Evolutionary conservation across 352 stramenopile species (phyloP), one percentile per base, ranked within the genome.

Genomic region (Phytopythium sindhum): DNA sequence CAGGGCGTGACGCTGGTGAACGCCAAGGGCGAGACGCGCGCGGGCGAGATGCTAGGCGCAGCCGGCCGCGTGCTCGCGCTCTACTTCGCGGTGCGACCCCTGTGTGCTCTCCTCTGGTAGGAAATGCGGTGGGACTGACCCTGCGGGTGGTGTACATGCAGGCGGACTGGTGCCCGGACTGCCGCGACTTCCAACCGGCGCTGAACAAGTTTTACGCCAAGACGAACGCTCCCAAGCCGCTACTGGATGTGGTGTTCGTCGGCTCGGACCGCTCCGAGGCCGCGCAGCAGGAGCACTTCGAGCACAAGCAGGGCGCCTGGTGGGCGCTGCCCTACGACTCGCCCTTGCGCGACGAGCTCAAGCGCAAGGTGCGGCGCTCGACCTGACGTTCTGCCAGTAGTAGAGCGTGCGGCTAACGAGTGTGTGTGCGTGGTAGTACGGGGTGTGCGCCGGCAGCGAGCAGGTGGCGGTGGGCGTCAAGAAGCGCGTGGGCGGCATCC

Each of bases 141-240:
- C 45, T n/a, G n/a, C n/a, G n/a, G n/a, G n/a, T n/a, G n/a, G 5
- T 29, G 19, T 37, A 52, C 24, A 42, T 24, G 66, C 39, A 93
- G 81, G 85, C 87, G 2, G 84, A 94, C 51, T 94, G 87, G 87
- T 96, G 87, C 57, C 84, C 85, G 3, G 78, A 94, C 68, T 96
- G 87, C 75, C 84, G 82, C 61, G 68, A 63, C 39, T 94, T 96
- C 72, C 84, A 91, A 62, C 87, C 87, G 44, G 61, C 68, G 56
- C 70, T 96, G 31, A 96, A 94, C 65, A 63, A 55, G 12, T 94
- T 91, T 65, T 91, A 92, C 71, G 58, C 75, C 60, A 54, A 75
- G 11, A 75, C 77, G 48, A 77, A 86, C 55, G 75, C 61, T 23
- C 28, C 73, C 0, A 57, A 26, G 11, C 31, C 66, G 2, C 50